Conservation (phyloP, 768 basidiomycete genomes). For the Rhodotorula babjevae region DNA sequence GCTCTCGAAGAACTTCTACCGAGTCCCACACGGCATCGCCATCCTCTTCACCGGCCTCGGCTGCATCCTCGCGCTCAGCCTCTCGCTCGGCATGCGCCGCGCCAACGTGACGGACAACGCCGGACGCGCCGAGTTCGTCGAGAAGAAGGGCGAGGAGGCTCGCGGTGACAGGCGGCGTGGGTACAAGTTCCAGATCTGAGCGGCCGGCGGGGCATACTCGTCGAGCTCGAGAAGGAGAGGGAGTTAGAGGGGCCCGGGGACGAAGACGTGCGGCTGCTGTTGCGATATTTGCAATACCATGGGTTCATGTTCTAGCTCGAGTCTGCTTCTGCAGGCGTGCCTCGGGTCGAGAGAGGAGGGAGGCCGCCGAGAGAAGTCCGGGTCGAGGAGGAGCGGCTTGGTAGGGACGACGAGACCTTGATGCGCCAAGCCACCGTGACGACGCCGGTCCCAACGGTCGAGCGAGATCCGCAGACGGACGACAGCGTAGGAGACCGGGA, state of each 20-base stretch:
- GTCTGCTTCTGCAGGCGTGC: not conserved
- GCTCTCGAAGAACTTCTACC: constrained; percentile 26
- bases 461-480: no score
- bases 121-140: not conserved
- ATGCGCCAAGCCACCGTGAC: constrained; percentile 17
- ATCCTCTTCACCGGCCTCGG: constrained; percentile 28
- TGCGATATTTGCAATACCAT: no score
- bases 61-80: constrained; percentile 8
- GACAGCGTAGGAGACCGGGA: no score
- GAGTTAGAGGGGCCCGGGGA: no score
- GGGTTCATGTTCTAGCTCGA: no score
- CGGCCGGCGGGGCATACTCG: no score
- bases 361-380: no score
- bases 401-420: no score
- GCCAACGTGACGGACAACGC: constrained; percentile 7
- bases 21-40: constrained; percentile 28
- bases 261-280: no score
- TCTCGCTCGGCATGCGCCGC: constrained; percentile 13
- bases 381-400: no score
- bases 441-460: not conserved
- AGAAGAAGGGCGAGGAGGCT: not conserved
- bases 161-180: constrained; percentile 12
- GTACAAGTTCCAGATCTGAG: constrained; percentile 23
- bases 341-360: no score
- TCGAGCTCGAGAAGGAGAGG: no score